Conservation (phyloP, 1,284 basidiomycete genomes). For the Microbotryomycetes sp. region DNA sequence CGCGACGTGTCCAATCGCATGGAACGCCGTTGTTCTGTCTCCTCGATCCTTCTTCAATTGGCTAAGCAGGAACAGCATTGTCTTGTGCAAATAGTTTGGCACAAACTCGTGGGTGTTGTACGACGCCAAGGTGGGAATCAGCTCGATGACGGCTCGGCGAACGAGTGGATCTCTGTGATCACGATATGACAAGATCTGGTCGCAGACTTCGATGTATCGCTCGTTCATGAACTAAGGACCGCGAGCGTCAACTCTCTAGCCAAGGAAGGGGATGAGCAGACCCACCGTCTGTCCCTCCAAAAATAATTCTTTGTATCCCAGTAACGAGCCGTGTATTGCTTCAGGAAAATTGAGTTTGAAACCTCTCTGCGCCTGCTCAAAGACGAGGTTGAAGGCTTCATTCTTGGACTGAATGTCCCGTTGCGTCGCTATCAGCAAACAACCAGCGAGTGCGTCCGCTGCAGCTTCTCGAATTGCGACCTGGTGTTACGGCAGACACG, state of each 20-base stretch:
- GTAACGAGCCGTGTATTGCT: conserved; percentile 83
- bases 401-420: conserved; percentile 41
- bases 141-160: conserved; percentile 83
- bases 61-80: conserved; percentile 81
- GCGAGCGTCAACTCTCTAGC: too few species aligned
- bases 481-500: too few species aligned
- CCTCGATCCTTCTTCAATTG: conserved; percentile 75
- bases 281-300: conserved; percentile 85
- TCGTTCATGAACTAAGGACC: conserved; percentile 26
- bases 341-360: conserved; percentile 68
- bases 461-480: conserved; percentile 69
- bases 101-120: conserved; percentile 89
- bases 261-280: neutral
- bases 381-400: conserved; percentile 62
- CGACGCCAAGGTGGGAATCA: conserved; percentile 87
- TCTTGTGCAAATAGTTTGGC: conserved; percentile 78
- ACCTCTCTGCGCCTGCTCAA: conserved; percentile 82
- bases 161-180: conserved; percentile 80
- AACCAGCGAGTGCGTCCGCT: conserved; percentile 79
- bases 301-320: conserved; percentile 86
- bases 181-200: conserved; percentile 81
- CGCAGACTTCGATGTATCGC: conserved; percentile 51
- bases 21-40: conserved; percentile 90
- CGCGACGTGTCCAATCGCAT: conserved; percentile 93
- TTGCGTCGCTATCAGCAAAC: conserved; percentile 48